phyloP scores from a whole-genome alignment of 768 basidiomycete genomes.

The Rickenella mellea region DNA sequence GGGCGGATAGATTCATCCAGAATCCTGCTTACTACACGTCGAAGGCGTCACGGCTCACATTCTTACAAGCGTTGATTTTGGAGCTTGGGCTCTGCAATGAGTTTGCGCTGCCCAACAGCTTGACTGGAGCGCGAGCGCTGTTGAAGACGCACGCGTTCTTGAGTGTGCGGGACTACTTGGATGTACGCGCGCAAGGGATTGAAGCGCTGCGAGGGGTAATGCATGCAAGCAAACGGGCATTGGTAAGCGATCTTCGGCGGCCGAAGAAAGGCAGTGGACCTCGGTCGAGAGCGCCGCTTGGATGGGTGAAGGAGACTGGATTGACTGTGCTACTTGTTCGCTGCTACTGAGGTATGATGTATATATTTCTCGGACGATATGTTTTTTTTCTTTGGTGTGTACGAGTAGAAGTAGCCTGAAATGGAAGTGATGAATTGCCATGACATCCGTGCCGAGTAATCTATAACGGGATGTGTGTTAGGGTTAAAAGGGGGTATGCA shows the following conservation, averaged over 20 bases:
- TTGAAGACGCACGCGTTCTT: conserved; percentile 60
- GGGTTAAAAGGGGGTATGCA: no score
- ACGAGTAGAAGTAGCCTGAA: no score
- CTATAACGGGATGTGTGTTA: no score
- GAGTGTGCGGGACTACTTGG: conserved; percentile 67
- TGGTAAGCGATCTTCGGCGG: conserved; percentile 50
- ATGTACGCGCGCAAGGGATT: conserved; percentile 52
- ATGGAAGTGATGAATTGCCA: no score
- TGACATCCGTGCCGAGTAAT: no score
- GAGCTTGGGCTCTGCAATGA: conserved; percentile 48
- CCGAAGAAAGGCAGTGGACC: conserved; percentile 25
- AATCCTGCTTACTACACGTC: conserved; percentile 24
- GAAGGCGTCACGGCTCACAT: conserved; percentile 38
- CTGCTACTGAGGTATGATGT: no score
- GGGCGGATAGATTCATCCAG: conserved; percentile 37
- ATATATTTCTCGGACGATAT: no score
- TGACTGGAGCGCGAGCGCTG: conserved; percentile 59
- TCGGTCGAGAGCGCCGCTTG: conserved; percentile 33
- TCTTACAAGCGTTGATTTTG: conserved; percentile 67
- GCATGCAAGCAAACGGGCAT: conserved; percentile 50
- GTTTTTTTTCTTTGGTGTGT: no score
- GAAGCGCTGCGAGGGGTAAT: conserved; percentile 50
- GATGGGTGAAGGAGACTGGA: conserved; percentile 57
- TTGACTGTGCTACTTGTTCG: conserved; percentile 48
- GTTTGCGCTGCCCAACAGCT: conserved; percentile 38